Evolutionary conservation across 805 yeast species (phyloP).

Genomic region (Clavispora asparagi): DNA sequence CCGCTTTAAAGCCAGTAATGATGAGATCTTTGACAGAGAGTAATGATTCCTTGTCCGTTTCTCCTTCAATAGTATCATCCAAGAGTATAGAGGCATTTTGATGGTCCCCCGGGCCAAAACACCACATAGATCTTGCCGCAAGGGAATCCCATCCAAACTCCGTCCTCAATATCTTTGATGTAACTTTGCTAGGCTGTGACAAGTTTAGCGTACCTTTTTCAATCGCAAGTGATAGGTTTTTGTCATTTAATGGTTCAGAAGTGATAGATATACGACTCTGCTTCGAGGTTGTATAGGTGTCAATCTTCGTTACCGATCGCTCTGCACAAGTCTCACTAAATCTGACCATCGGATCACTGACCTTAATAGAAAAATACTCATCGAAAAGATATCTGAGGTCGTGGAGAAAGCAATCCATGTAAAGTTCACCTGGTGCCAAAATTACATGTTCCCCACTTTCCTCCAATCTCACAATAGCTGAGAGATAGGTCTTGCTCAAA

Average conservation of each 20-base stretch:
- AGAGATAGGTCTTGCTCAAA: constrained; percentile 58
- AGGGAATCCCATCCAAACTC: constrained; percentile 77
- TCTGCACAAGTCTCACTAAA: constrained; percentile 75
- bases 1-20: constrained; percentile 80
- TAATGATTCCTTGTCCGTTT: constrained; percentile 54
- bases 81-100: constrained; percentile 46
- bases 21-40: constrained; percentile 48
- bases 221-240: constrained; percentile 49
- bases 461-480: constrained; percentile 66
- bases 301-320: constrained; percentile 61
- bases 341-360: constrained; percentile 77
- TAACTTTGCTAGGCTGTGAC: constrained; percentile 31
- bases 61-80: constrained; percentile 71
- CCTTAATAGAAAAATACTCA: constrained; percentile 60
- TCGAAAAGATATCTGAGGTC: constrained; percentile 65
- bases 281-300: constrained; percentile 51
- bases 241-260: constrained; percentile 66
- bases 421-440: constrained; percentile 81
- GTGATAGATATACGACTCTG: constrained; percentile 58
- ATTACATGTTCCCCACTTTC: constrained; percentile 85
- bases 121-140: constrained; percentile 79
- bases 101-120: constrained; percentile 55
- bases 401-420: constrained; percentile 75
- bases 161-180: constrained; percentile 52
- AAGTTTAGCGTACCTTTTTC: constrained; percentile 42